A percentile compares a stretch with the other conserved stretches of the same genome.
Evolutionary conservation across 2,329 filamentous ascomycete species (phyloP).

Genomic region (Penicillium thymicola): DNA sequence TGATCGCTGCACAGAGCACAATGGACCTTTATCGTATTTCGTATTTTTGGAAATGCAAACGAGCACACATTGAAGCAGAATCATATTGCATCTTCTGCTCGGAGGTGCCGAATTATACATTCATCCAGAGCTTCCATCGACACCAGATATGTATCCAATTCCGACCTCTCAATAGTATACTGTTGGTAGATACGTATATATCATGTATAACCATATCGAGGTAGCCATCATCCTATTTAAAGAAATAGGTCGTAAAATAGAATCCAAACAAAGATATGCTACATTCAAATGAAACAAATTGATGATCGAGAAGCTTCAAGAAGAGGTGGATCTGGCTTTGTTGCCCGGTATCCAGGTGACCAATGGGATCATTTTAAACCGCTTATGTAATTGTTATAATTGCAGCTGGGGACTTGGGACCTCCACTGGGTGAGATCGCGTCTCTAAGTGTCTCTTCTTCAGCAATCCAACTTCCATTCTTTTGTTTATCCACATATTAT

Average conservation of each 20-base stretch:
- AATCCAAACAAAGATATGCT: neutral
- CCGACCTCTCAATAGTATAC: neutral
- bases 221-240: neutral
- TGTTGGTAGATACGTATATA: neutral
- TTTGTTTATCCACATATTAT: neutral
- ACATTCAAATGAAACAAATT: neutral
- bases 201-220: too few species aligned
- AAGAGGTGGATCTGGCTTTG: neutral
- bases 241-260: neutral
- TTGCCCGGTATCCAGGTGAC: neutral
- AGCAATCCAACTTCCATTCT: constrained; percentile 1
- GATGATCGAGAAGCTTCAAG: neutral
- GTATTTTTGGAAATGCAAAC: neutral
- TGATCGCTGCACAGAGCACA: neutral
- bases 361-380: neutral
- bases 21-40: neutral
- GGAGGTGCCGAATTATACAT: neutral
- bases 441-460: neutral
- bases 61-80: neutral
- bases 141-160: neutral
- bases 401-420: neutral
- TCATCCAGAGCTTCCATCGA: neutral
- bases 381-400: constrained; percentile 3
- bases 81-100: neutral
- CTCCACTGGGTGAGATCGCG: neutral